A percentile compares a stretch with the other conserved stretches of the same genome.
phyloP scores from a whole-genome alignment of 2,329 filamentous ascomycete species.

The Cryphonectria nitschkei region DNA sequence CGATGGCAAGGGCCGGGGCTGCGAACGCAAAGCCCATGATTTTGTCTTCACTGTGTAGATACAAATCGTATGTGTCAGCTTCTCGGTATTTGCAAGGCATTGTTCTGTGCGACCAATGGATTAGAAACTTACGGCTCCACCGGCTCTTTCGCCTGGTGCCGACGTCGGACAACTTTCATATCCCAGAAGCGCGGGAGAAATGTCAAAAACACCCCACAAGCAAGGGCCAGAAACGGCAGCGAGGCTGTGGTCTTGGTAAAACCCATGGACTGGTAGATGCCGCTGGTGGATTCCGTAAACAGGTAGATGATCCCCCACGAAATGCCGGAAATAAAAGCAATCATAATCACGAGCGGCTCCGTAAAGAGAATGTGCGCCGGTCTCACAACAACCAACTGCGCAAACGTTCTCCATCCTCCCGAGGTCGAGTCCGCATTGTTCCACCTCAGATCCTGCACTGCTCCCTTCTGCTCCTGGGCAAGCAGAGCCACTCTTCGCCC shows the following conservation, averaged over 20 bases:
- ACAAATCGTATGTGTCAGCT: too few relatives aligned
- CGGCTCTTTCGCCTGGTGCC: slow-evolving; percentile 27
- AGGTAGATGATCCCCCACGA: too few relatives aligned
- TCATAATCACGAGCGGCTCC: slow-evolving; percentile 50
- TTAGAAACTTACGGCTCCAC: slow-evolving; percentile 20
- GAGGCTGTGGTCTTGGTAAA: slow-evolving; percentile 33
- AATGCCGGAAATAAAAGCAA: slow-evolving; percentile 45
- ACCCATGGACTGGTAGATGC: too few relatives aligned
- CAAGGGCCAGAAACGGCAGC: slow-evolving; percentile 46
- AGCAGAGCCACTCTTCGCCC: too few relatives aligned
- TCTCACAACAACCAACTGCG: slow-evolving; percentile 44
- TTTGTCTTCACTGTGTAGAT: slow-evolving; percentile 43
- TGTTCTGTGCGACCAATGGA: too few relatives aligned
- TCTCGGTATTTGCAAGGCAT: too few relatives aligned
- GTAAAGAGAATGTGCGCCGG: slow-evolving; percentile 48
- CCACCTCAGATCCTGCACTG: too few relatives aligned
- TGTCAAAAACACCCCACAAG: slow-evolving; percentile 44
- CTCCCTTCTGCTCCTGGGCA: too few relatives aligned
- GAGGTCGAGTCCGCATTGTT: slow-evolving; percentile 43
- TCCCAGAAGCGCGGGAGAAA: slow-evolving; percentile 49
- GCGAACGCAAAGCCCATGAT: slow-evolving; percentile 50
- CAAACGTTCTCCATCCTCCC: slow-evolving; percentile 39
- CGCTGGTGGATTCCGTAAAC: too few relatives aligned
- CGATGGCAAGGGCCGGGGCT: slow-evolving; percentile 46
- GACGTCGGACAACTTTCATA: slow-evolving; percentile 31